phyloP scores from a whole-genome alignment of 352 stramenopile species.

The Phytophthora agathidicida region DNA sequence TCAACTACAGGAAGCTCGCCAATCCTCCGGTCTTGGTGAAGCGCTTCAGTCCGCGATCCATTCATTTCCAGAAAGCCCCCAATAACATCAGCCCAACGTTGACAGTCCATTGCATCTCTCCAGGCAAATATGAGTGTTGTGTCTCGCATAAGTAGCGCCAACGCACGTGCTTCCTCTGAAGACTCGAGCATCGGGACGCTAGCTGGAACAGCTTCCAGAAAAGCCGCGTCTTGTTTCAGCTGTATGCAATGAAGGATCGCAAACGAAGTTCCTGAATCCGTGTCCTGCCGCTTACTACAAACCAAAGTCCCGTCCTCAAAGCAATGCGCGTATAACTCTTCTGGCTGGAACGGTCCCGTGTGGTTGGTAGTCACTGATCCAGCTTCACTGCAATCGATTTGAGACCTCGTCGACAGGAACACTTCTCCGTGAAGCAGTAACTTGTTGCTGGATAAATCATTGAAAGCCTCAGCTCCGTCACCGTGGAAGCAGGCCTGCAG shows the following conservation, averaged over 20 bases:
- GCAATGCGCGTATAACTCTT: slow-evolving; percentile 37
- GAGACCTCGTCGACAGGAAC: slow-evolving; percentile 4
- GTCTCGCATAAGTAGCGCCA: slow-evolving; percentile 36
- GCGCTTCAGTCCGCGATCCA: slow-evolving; percentile 27
- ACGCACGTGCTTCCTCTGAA: slow-evolving; percentile 13
- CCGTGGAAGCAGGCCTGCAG: slow-evolving; percentile 37
- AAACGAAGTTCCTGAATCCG: slow-evolving; percentile 10
- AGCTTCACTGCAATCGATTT: background rate
- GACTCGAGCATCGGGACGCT: slow-evolving; percentile 21
- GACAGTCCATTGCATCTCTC: slow-evolving; percentile 18
- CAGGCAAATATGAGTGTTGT: slow-evolving; percentile 25
- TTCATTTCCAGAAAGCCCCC: slow-evolving; percentile 44
- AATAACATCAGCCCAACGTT: slow-evolving; percentile 41
- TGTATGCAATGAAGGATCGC: slow-evolving; percentile 29
- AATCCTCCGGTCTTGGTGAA: slow-evolving; percentile 27
- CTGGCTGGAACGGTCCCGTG: background rate
- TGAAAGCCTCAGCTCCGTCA: slow-evolving; percentile 21
- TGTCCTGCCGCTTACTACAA: slow-evolving; percentile 24
- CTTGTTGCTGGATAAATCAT: slow-evolving; percentile 38
- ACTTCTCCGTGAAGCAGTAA: slow-evolving; percentile 42
- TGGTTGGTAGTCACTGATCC: background rate
- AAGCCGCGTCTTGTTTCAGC: slow-evolving; percentile 48
- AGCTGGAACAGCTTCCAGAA: slow-evolving; percentile 43
- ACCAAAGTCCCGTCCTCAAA: slow-evolving; percentile 45
- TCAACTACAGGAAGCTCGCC: slow-evolving; percentile 31